Conservation (phyloP, 2,329 filamentous ascomycete genomes). For the Paraconiothyrium sp. region DNA sequence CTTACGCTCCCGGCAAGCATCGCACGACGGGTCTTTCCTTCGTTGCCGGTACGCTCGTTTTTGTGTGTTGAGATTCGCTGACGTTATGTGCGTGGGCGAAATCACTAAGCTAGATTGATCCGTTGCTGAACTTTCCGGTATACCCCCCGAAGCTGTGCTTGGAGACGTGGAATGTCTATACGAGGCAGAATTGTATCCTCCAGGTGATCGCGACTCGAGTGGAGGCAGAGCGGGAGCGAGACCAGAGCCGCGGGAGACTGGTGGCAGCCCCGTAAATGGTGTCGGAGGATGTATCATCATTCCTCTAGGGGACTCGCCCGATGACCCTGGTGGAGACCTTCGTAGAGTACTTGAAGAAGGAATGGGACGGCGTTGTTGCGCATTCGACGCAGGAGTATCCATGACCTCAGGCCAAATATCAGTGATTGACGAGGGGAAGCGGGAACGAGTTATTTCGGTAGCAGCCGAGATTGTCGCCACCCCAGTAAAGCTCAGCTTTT, state of each 20-base stretch:
- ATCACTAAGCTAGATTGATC: conserved; percentile 51
- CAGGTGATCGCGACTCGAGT: conserved; percentile 42
- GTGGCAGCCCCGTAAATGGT: conserved; percentile 41
- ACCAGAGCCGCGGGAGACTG: conserved; percentile 34
- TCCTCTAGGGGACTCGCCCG: conserved; percentile 42
- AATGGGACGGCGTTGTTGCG: conserved; percentile 27
- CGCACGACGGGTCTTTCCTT: conserved; percentile 95
- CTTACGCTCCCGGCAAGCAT: conserved; percentile 89
- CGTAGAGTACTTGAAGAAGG: conserved; percentile 31
- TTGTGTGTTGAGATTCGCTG: conserved; percentile 72
- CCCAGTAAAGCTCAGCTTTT: conserved; percentile 34
- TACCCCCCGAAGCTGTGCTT: conserved; percentile 45
- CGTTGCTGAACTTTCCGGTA: conserved; percentile 41
- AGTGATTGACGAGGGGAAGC: conserved; percentile 32
- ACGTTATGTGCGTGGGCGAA: conserved; percentile 53
- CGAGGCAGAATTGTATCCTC: conserved; percentile 39
- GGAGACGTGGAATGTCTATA: conserved; percentile 49
- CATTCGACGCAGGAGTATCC: conserved; percentile 27
- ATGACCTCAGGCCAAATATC: conserved; percentile 21
- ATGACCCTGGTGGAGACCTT: conserved; percentile 45
- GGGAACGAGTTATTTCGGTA: conserved; percentile 43
- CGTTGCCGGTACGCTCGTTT: conserved; percentile 95
- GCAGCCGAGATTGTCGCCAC: conserved; percentile 44
- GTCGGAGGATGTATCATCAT: conserved; percentile 47
- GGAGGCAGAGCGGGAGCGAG: conserved; percentile 43